Conservation (phyloP, 306 rosid species). For the Casuarina equisetifolia region DNA sequence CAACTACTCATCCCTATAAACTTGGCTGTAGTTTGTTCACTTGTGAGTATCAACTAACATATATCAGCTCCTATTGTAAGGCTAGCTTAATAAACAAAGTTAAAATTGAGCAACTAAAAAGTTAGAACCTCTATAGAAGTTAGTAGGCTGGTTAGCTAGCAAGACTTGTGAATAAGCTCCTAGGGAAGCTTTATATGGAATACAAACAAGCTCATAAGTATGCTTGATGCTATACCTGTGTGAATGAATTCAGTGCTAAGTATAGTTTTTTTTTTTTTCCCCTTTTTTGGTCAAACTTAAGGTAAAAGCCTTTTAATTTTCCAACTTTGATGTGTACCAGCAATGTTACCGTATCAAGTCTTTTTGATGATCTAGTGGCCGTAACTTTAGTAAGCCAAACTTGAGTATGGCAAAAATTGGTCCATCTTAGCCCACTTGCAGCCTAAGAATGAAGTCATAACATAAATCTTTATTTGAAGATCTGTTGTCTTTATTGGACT, state of each 20-base stretch:
- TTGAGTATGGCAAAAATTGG: neutral
- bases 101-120: neutral
- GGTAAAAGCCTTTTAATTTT: neutral
- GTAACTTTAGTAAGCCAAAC: neutral
- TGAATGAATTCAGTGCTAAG: no score
- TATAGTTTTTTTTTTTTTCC: neutral
- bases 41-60: neutral
- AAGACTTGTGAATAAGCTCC: neutral
- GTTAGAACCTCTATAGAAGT: neutral
- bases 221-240: neutral
- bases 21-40: neutral
- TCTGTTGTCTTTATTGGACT: neutral
- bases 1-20: neutral
- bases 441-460: neutral
- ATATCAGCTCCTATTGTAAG: neutral
- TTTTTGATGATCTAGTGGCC: neutral
- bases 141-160: neutral
- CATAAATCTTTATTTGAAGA: neutral
- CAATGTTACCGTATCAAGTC: neutral
- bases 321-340: neutral
- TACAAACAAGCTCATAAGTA: no score
- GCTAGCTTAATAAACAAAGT: neutral
- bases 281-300: neutral
- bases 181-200: neutral
- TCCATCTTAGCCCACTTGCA: neutral